Conservation (phyloP, 2,329 filamentous ascomycete species). For the Fusarium sp. region DNA sequence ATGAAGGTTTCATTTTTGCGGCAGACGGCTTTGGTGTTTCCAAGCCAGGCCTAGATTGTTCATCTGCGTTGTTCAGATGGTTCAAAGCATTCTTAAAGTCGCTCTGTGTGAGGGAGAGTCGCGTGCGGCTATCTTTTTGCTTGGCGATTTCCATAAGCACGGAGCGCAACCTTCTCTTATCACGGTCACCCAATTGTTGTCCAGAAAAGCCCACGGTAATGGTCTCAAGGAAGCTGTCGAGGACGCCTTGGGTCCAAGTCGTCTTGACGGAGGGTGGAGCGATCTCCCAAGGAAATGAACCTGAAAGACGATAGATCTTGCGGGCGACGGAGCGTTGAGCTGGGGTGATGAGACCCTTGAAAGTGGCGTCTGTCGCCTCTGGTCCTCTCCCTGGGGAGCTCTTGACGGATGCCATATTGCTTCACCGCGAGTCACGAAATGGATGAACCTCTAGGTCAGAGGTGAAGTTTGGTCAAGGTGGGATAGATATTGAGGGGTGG, state of each 20-base stretch:
- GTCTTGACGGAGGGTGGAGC: not conserved
- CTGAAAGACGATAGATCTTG: not conserved
- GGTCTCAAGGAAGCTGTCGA: not conserved
- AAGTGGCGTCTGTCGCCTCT: not conserved
- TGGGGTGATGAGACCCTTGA: not conserved
- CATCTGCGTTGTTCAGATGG: not conserved
- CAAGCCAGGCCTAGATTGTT: not conserved
- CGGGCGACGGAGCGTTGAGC: not conserved
- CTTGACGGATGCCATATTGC: not conserved
- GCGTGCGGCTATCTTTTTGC: not conserved
- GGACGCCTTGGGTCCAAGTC: not conserved
- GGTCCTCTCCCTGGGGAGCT: no score
- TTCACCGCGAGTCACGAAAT: not conserved
- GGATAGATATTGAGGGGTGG: not conserved
- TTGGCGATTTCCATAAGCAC: not conserved
- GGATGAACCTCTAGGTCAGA: not conserved
- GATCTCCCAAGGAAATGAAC: not conserved
- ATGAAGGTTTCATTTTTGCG: not conserved
- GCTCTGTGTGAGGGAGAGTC: not conserved
- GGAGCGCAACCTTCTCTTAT: not conserved
- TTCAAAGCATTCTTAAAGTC: not conserved
- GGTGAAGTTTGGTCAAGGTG: not conserved
- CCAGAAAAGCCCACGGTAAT: not conserved
- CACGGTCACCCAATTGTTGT: not conserved
- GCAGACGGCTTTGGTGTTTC: not conserved